Evolutionary conservation across 257 asterid genomes (phyloP), one percentile per base, ranked within the genome.

Genomic region (Mentha longifolia): DNA sequence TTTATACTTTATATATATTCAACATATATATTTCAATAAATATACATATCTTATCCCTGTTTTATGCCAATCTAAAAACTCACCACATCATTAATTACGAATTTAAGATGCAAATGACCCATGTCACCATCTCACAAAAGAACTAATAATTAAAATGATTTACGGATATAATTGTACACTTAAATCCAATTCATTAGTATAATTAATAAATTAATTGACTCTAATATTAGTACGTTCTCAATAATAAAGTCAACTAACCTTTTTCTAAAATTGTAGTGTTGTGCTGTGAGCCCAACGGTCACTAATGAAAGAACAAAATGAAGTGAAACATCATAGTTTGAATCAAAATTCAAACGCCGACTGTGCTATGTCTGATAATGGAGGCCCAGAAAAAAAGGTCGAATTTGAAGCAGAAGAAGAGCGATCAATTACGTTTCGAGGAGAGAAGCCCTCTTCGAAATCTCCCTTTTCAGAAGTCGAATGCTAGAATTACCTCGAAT

Each of bases 371-470:
- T 46, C 54, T 43, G 64, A 49, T 16, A 47, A 78, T 63, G 79
- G 79, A 63, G 70, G 49, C 49, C 55, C 50, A 78, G 19, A 52
- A 39, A 46, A 56, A 13, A 45, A 37, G 47, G 65, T 68, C 33
- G 68, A 60, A 47, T 19, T 37, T 17, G 59, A 46, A 65, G 63
- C 63, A 58, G 41, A 45, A 16, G 66, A 72, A 67, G 51, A 61
- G 67, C 39, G 68, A 62, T 52, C 45, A 72, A 6, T 43, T 50
- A 10, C 19, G 14, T 25, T 14, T 11, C 22, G 70, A 68, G 25
- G 71, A 62, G 75, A 71, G 86, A 71, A 76, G 75, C 50, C 85
- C 87, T 5, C 65, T 84, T 33, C 85, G 76, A 58, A 75, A 81
- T 79, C 78, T 68, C 59, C 76, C 56, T 42, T 31, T 71, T 58